Base-by-base conservation (phyloP, 2,329 filamentous ascomycete species). In the Clonostachys solani region DNA sequence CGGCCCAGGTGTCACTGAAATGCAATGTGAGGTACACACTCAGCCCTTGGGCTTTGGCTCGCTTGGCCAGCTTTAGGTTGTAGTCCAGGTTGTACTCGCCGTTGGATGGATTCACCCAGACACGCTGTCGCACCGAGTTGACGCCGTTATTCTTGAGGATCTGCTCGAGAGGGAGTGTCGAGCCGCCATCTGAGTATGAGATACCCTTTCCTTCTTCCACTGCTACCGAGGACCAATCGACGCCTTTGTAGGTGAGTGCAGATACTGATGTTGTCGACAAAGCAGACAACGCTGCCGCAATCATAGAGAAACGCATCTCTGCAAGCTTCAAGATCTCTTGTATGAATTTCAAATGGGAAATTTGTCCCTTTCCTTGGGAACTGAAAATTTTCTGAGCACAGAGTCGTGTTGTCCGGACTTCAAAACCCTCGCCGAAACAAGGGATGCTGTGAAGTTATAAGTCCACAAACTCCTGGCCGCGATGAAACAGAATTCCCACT, bases 1-100 rank as follows among this genome's bases (percentile, higher is more conserved):
- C 85, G 1, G 86, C 85, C 86, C 84, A 89, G 2, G 78, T 86
- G 64, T 88, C 83, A 60, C 77, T 82, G 55, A 80, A 81, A 62
- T 87, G 83, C 50, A 89, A 67, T 53, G 86, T 80, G 16, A 88
- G 66, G 55, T 77, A 79, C 36, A 87, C 69, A 3, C 69, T 71
- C 46, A 89, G 60, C 0, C 84, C 85, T 1, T 77, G 81, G 3
- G 78, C 78, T 54, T 81, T 74, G 4, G 84, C 83, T 44, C 85
- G 74, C 60, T 77, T 77, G 5, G 82, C 86, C n/a, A 89, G 72
- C 47, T 77, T 67, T 51, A 90, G 60, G 59, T 88, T 89, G 65
- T 89, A 89, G 49, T 78, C 78, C 40, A 89, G 71, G 61, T 86
- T 78, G 62, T 89, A 89, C 54, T 75, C 73, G 42, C 83, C 82